A percentile compares a stretch with the other conserved stretches of the same genome.
phyloP scores from a whole-genome alignment of 345 rosid genomes.

The Eucalyptus melliodora region DNA sequence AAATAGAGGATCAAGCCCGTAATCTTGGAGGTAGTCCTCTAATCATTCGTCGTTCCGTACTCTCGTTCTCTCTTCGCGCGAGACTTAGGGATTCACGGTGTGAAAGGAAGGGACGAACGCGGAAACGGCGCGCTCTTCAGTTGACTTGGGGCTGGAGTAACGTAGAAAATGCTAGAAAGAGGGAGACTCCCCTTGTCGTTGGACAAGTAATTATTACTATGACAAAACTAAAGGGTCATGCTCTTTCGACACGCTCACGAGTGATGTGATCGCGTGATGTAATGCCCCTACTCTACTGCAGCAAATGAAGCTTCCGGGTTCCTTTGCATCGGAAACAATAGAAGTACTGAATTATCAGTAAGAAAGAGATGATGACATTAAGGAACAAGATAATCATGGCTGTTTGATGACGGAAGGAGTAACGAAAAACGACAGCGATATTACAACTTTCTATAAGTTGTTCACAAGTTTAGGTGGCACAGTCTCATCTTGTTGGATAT shows the following conservation, averaged over 20 bases:
- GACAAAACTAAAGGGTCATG: not conserved
- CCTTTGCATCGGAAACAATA: not conserved
- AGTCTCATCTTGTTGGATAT: not conserved
- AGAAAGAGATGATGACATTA: not conserved
- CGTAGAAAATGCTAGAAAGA: conserved; percentile 2
- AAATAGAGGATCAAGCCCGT: not conserved
- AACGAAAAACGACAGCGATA: not conserved
- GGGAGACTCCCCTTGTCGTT: not conserved
- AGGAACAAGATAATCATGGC: not conserved
- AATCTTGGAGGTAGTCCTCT: not conserved
- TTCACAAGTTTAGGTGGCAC: not conserved
- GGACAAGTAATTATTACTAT: not conserved
- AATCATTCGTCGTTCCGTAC: not conserved
- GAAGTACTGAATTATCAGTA: not conserved
- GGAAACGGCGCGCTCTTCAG: not conserved
- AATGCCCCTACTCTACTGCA: not conserved
- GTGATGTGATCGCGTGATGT: not conserved
- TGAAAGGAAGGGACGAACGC: not conserved
- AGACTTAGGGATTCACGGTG: not conserved
- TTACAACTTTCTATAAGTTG: not conserved
- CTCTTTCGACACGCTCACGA: not conserved
- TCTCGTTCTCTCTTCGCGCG: not conserved
- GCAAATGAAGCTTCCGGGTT: not conserved
- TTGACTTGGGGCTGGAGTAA: not conserved
- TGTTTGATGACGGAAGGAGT: not conserved